Percentiles rank a stretch among this genome's conserved stretches.
phyloP scores from a whole-genome alignment of 306 rosid species.

The Vachellia collinsii region DNA sequence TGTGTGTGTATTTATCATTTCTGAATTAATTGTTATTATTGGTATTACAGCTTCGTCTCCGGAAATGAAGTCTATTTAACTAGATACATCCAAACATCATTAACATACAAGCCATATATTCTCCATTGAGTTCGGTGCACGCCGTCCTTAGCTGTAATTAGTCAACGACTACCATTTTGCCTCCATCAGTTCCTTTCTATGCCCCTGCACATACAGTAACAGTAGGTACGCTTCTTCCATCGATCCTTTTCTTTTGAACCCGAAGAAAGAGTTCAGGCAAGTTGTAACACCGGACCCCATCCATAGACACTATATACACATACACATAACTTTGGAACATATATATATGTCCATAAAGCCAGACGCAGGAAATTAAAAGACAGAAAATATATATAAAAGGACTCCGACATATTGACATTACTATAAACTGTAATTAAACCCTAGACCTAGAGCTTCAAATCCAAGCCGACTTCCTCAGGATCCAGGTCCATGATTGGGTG shows the following conservation, averaged over 20 bases:
- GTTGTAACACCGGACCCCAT: not conserved
- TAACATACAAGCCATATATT: not conserved
- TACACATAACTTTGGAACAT: not conserved
- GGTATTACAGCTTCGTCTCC: not conserved
- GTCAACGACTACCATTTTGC: not conserved
- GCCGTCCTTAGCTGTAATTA: not conserved
- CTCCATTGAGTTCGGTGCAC: not conserved
- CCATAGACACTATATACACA: not conserved
- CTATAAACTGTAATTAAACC: not conserved
- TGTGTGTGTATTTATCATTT: not conserved
- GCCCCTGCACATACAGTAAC: too few species aligned
- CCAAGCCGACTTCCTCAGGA: not conserved
- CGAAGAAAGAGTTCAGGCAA: not conserved
- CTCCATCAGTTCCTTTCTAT: not conserved
- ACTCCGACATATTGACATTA: not conserved
- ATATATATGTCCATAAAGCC: not conserved
- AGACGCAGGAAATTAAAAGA: not conserved
- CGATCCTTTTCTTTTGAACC: not conserved
- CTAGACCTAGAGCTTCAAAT: constrained; percentile 6
- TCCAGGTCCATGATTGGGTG: not conserved
- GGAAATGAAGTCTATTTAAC: not conserved
- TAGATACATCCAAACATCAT: not conserved
- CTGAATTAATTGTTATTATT: not conserved
- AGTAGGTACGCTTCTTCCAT: not conserved
- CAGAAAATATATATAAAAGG: not conserved